Percentiles rank a stretch among this genome's conserved stretches.
Conservation (phyloP, 306 rosid genomes). For the Rosa lucieae region DNA sequence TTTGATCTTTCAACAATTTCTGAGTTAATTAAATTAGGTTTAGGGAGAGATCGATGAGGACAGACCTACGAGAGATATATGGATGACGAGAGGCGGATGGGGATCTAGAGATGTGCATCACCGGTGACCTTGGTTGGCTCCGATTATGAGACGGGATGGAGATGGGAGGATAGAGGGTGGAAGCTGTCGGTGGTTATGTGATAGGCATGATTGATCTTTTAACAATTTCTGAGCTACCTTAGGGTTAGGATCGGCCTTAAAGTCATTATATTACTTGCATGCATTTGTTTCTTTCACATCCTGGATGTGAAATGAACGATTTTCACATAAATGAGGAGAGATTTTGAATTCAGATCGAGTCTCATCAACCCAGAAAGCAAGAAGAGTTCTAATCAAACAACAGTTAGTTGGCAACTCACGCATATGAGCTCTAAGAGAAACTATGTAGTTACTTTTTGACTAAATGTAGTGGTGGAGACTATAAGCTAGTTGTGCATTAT, state of each 20-base stretch:
- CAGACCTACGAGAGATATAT: background rate
- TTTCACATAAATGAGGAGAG: background rate
- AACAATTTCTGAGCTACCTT: background rate
- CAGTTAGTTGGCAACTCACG: background rate
- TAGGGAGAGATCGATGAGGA: background rate
- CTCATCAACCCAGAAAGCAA: background rate
- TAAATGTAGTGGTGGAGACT: background rate
- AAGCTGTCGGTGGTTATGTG: background rate
- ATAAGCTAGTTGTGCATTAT: background rate
- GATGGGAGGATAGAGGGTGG: background rate
- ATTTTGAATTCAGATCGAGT: background rate
- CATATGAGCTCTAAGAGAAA: background rate
- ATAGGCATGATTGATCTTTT: background rate
- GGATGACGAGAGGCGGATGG: background rate
- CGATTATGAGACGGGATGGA: background rate
- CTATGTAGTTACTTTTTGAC: slow-evolving; percentile 6
- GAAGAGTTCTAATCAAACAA: background rate
- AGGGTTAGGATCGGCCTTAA: background rate
- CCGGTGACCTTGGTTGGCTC: background rate
- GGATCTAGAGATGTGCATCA: background rate
- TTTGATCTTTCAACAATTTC: background rate
- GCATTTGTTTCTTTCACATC: background rate
- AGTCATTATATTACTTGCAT: background rate
- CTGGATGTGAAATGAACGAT: background rate
- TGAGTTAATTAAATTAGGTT: background rate